Evolutionary conservation across 208 protist species (phyloP), one percentile per base, ranked within the genome.

Genomic region (Acanthamoeba royreba): DNA sequence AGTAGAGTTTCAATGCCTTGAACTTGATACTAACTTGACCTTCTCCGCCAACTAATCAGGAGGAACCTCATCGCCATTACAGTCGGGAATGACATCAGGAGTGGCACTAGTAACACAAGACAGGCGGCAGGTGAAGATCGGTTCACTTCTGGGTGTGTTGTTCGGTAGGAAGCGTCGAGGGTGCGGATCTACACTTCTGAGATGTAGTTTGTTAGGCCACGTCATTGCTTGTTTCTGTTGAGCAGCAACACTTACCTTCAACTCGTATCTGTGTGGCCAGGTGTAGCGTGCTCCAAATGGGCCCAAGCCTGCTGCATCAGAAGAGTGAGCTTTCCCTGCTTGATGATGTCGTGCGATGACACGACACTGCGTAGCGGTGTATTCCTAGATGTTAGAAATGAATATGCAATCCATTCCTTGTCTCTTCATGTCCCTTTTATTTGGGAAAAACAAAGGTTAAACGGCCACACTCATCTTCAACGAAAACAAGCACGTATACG

Each of bases 201-300:
- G 2, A 40, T 35, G n/a, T 55, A 8, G n/a, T 2, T 31, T 31
- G 0, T 22, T 42, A 31, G 53, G 1, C 19, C 9, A 8, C n/a
- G n/a, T n/a, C n/a, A n/a, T n/a, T n/a, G n/a, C n/a, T n/a, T n/a
- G n/a, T n/a, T n/a, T n/a, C n/a, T n/a, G n/a, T n/a, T n/a, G n/a
- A n/a, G n/a, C n/a, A n/a, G n/a, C n/a, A n/a, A n/a, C n/a, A n/a
- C n/a, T n/a, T n/a, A n/a, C n/a, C n/a, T n/a, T n/a, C n/a, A n/a
- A n/a, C n/a, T n/a, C n/a, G n/a, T n/a, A n/a, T n/a, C n/a, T n/a
- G 22, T 47, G 0, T 19, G 13, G 8, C 31, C 74, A 85, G 74
- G 74, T 53, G 74, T 25, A 79, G 66, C 74, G 74, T 85, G 7
- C 74, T 85, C 25, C 74, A 85, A 25, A 85, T 85, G 74, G 74